Evolutionary conservation across 768 basidiomycete genomes (phyloP), one percentile per base, ranked within the genome.

Genomic region (Lactifluus hygrophoroides): DNA sequence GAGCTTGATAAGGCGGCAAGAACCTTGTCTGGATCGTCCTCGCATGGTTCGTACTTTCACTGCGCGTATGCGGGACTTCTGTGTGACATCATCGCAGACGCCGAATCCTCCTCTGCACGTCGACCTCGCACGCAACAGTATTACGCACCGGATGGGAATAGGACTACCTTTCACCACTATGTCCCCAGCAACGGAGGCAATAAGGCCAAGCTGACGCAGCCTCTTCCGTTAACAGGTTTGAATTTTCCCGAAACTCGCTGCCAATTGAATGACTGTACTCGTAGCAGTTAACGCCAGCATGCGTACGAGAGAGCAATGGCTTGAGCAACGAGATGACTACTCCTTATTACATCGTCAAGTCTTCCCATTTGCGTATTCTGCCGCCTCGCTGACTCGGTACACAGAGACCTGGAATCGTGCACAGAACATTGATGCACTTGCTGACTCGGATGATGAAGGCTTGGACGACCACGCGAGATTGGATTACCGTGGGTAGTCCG

Each of bases 361-460:
- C 21, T 58, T 30, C 23, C 37, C 13, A 56, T 54, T 32, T 21
- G 28, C 48, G 46, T 43, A 32, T 32, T 17, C 44, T 61, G 32
- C 44, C 46, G 23, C 60, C 57, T 35, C 30, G 23, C 60, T 63
- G 46, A 63, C 51, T 8, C 16, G 35, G 13, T 43, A 42, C 13
- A 21, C 72, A 90, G 88, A 90, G 57, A 86, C 88, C 7, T 90
- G 86, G 86, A 81, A 85, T 65, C 72, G 80, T 32, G 77, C 83
- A 28, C 76, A 76, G 38, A 80, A 77, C 27, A 76, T 76, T 35
- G 86, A 90, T 66, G 84, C 87, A 16, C 72, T 89, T 16, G 73
- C 71, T 13, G 86, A 88, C 71, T 88, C 88, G 13, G 88, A 90
- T 63, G 85, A 85, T 38, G 88, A 90, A 65, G 70, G 75, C 55